Evolutionary conservation across 495 filamentous ascomycete genomes (phyloP).

Genomic region (Oidiodendron maius): DNA sequence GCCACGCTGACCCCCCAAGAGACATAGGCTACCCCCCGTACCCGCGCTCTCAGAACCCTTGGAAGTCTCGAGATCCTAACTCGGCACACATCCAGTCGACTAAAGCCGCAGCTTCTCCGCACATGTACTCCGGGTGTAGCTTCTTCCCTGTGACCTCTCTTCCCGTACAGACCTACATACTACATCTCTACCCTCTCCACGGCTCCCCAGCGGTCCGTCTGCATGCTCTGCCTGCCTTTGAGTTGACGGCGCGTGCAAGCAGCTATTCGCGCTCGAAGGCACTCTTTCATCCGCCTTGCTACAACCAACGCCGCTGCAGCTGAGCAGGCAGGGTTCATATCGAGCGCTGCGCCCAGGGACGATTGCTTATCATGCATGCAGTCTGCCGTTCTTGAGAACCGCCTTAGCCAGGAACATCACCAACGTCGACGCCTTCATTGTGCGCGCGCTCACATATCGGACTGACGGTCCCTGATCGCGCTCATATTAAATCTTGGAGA

Average conservation of each 20-base stretch:
- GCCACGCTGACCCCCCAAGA: background rate
- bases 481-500: constrained; percentile 8
- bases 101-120: constrained; percentile 27
- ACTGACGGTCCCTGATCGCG: constrained; percentile 9
- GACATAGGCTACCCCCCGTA: constrained; percentile 12
- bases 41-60: constrained; percentile 16
- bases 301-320: constrained; percentile 19
- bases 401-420: constrained; percentile 26
- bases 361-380: constrained; percentile 28
- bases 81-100: constrained; percentile 22
- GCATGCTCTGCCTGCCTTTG: constrained; percentile 17
- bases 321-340: constrained; percentile 19
- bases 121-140: constrained; percentile 10
- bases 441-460: constrained; percentile 3
- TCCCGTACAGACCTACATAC: constrained; percentile 7
- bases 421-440: constrained; percentile 8
- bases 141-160: constrained; percentile 1
- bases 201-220: background rate
- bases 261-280: constrained; percentile 11
- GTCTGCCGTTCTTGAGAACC: constrained; percentile 25
- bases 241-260: constrained; percentile 18
- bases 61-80: constrained; percentile 10
- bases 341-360: constrained; percentile 24
- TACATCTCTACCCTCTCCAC: background rate
- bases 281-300: constrained; percentile 10